Evolutionary conservation across 352 stramenopile genomes (phyloP).

Genomic region (Saprolegnia parasitica): DNA sequence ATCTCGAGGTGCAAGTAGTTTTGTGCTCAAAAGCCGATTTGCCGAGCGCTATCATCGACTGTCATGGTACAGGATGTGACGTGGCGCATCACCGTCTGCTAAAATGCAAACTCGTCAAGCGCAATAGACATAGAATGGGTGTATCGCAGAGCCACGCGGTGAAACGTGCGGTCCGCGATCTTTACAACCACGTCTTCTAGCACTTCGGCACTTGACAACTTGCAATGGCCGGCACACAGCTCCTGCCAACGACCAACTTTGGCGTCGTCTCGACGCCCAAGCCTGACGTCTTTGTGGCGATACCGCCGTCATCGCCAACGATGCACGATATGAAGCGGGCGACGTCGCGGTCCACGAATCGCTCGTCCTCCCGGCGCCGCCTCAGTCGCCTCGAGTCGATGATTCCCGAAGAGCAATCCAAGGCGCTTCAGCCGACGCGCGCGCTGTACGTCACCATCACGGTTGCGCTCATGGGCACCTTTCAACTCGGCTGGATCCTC

Average conservation of each 20-base stretch:
- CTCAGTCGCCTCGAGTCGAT: slow-evolving; percentile 17
- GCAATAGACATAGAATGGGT: no score
- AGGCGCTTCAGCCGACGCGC: slow-evolving; percentile 6
- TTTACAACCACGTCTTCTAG: no score
- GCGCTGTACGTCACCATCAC: slow-evolving; percentile 46
- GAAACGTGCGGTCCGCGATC: no score
- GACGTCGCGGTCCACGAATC: not conserved
- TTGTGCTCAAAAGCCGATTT: no score
- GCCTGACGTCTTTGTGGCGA: not conserved
- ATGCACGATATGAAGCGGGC: not conserved
- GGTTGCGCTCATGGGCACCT: slow-evolving; percentile 44
- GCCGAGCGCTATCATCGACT: no score
- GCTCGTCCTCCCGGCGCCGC: not conserved
- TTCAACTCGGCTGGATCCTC: slow-evolving; percentile 55
- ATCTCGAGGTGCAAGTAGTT: no score
- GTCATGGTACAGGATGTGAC: no score
- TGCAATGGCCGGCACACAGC: not conserved
- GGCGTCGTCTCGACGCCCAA: not conserved
- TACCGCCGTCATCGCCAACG: not conserved
- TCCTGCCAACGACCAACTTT: not conserved
- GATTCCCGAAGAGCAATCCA: slow-evolving; percentile 18
- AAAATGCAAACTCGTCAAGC: no score
- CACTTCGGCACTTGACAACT: no score
- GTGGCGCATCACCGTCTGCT: no score
- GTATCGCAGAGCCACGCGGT: no score